Evolutionary conservation across 352 stramenopile genomes (phyloP).

Genomic region (Peronosclerospora sorghi): DNA sequence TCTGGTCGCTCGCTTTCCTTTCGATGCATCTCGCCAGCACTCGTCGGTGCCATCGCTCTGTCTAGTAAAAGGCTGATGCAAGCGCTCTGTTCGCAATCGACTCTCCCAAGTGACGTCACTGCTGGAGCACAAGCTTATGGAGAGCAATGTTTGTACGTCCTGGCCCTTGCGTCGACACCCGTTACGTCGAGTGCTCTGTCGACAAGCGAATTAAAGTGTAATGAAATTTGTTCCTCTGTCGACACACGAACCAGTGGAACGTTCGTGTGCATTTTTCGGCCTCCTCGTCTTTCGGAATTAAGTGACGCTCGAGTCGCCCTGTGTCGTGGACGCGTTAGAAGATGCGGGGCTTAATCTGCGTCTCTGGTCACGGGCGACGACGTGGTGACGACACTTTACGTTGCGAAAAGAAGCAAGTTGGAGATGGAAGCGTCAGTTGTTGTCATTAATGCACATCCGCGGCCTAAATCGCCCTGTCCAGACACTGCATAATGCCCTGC

Average conservation of each 20-base stretch:
- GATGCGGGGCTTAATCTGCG: slow-evolving; percentile 64
- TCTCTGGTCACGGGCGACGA: slow-evolving; percentile 88
- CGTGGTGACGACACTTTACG: slow-evolving; percentile 62
- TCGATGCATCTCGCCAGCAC: slow-evolving; percentile 54
- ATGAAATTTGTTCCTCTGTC: slow-evolving; percentile 18
- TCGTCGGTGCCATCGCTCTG: slow-evolving; percentile 56
- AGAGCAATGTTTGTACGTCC: slow-evolving; percentile 48
- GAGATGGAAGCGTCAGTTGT: slow-evolving; percentile 42
- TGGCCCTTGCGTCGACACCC: slow-evolving; percentile 7
- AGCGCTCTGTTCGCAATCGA: too few species aligned
- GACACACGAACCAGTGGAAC: slow-evolving; percentile 69
- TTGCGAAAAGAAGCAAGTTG: slow-evolving; percentile 66
- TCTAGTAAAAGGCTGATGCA: slow-evolving; percentile 71
- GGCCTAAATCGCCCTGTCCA: slow-evolving; percentile 6
- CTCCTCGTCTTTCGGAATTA: slow-evolving; percentile 87
- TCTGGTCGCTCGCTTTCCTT: slow-evolving; percentile 56
- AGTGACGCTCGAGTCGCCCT: slow-evolving; percentile 76
- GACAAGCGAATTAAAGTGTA: too few species aligned
- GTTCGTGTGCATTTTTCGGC: slow-evolving; percentile 60
- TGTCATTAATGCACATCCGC: slow-evolving; percentile 39
- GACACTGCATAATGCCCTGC: too few species aligned
- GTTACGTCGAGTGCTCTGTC: too few species aligned
- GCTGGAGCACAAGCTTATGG: slow-evolving; percentile 50
- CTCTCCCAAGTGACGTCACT: too few species aligned
- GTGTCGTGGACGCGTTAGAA: slow-evolving; percentile 69